Conservation (phyloP, 495 filamentous ascomycete species). For the Xylaria cubensis region DNA sequence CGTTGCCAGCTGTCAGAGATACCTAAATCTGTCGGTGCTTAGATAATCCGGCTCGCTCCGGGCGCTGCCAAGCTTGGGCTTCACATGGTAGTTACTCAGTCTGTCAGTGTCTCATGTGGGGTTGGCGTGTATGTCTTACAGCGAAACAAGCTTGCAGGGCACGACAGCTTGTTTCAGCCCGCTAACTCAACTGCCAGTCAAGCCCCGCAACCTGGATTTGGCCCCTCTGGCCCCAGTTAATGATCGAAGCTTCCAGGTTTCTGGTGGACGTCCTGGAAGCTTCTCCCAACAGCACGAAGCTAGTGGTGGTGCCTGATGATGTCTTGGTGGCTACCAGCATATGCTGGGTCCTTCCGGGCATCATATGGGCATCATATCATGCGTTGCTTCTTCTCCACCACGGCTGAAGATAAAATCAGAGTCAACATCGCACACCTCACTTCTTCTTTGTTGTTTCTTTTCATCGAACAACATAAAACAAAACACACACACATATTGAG, state of each 20-base stretch:
- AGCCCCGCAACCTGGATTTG: background rate
- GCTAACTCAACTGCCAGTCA: background rate
- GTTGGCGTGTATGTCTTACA: conserved; percentile 4
- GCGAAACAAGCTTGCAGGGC: conserved; percentile 1
- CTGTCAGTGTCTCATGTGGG: conserved; percentile 16
- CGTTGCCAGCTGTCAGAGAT: background rate
- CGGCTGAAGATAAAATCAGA: conserved; percentile 8
- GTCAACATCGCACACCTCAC: background rate
- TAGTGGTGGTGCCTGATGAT: conserved; percentile 31
- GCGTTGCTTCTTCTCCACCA: conserved; percentile 11
- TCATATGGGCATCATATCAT: conserved; percentile 28
- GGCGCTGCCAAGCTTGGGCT: background rate
- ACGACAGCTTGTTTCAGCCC: conserved; percentile 20
- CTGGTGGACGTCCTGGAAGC: conserved; percentile 24
- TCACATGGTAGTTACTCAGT: background rate
- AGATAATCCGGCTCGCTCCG: background rate
- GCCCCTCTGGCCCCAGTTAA: conserved; percentile 12
- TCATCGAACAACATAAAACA: background rate
- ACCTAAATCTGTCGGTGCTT: background rate
- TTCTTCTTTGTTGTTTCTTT: background rate
- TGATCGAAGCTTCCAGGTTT: conserved; percentile 23
- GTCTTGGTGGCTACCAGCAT: conserved; percentile 23
- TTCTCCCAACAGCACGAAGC: conserved; percentile 32
- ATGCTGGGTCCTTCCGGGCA: conserved; percentile 13
- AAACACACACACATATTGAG: background rate